Evolutionary conservation across 1,139 yeast genomes (phyloP).

Genomic region (Candida anutae): DNA sequence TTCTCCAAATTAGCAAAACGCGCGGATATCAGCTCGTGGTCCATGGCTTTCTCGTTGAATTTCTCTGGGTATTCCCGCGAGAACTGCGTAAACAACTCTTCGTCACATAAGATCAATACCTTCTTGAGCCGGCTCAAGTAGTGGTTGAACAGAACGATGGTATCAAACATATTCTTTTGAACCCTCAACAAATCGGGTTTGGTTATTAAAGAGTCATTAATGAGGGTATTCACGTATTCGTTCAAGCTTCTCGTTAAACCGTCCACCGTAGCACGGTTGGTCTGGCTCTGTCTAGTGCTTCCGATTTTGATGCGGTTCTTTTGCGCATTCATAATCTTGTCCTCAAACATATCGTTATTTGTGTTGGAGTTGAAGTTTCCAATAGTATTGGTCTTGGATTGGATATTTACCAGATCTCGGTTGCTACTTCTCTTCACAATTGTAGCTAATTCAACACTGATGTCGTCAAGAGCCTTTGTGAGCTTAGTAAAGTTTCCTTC

Average conservation of each 20-base stretch:
- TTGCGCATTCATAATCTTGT: constrained; percentile 13
- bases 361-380: constrained; percentile 18
- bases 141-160: constrained; percentile 47
- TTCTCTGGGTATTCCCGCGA: constrained; percentile 31
- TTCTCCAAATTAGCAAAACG: constrained; percentile 41
- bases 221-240: constrained; percentile 53
- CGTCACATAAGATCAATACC: constrained; percentile 46
- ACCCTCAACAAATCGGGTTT: constrained; percentile 47
- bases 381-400: constrained; percentile 6
- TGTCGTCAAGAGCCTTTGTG: constrained; percentile 14
- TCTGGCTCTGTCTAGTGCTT: constrained; percentile 1
- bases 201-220: constrained; percentile 64
- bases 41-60: constrained; percentile 31
- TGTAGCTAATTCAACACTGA: constrained; percentile 11
- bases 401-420: constrained; percentile 8
- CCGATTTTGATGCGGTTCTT: constrained; percentile 2
- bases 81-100: constrained; percentile 33
- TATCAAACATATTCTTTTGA: constrained; percentile 36
- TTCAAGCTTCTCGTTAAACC: constrained; percentile 44
- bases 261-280: constrained; percentile 36
- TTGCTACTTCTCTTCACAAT: too few species aligned
- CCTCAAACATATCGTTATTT: constrained; percentile 23
- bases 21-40: constrained; percentile 27
- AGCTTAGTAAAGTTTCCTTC: constrained; percentile 48
- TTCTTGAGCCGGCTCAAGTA: constrained; percentile 49